Percentiles rank a stretch among this genome's conserved stretches.
These are phyloP conservation scores for Sugiyamaella qingdaonensis DNA, from an alignment of 805 yeast genomes.

Conservation along the genomic window DNA sequence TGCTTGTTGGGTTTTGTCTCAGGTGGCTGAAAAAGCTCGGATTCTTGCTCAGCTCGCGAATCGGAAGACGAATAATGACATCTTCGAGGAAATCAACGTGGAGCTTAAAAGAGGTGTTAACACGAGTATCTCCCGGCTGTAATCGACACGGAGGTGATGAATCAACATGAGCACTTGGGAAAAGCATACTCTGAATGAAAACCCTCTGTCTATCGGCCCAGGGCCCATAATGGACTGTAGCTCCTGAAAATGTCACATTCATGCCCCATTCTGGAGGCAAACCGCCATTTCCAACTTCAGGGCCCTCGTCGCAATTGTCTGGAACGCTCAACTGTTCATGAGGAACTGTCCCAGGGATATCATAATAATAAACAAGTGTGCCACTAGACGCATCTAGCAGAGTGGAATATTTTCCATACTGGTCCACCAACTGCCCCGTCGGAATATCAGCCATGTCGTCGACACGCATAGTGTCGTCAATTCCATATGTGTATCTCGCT, in stretches of 20 bases:
- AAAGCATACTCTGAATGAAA: slow-evolving; percentile 57
- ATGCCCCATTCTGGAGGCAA: slow-evolving; percentile 57
- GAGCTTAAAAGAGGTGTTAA: slow-evolving; percentile 53
- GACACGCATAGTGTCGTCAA: slow-evolving; percentile 32
- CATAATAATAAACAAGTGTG: slow-evolving; percentile 60
- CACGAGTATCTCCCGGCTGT: slow-evolving; percentile 49
- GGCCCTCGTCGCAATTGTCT: slow-evolving; percentile 36
- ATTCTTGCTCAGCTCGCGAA: slow-evolving; percentile 81
- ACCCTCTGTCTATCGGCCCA: slow-evolving; percentile 89
- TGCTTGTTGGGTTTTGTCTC: slow-evolving; percentile 32
- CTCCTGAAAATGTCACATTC: slow-evolving; percentile 52
- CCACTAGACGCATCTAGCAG: slow-evolving; percentile 58
- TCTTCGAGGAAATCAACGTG: slow-evolving; percentile 61
- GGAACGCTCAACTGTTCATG: slow-evolving; percentile 31
- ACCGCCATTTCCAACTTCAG: slow-evolving; percentile 58
- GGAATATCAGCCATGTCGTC: slow-evolving; percentile 20
- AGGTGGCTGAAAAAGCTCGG: slow-evolving; percentile 34
- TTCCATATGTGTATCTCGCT: slow-evolving; percentile 50
- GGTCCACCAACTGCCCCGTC: slow-evolving; percentile 41
- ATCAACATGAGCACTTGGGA: slow-evolving; percentile 65
- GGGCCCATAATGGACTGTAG: slow-evolving; percentile 83
- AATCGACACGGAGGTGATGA: slow-evolving; percentile 41
- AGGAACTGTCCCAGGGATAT: slow-evolving; percentile 65
- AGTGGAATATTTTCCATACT: slow-evolving; percentile 78
- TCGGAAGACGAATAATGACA: slow-evolving; percentile 68